Conservation (phyloP, 2,329 filamentous ascomycete species). For the Colletotrichum tropicicola region DNA sequence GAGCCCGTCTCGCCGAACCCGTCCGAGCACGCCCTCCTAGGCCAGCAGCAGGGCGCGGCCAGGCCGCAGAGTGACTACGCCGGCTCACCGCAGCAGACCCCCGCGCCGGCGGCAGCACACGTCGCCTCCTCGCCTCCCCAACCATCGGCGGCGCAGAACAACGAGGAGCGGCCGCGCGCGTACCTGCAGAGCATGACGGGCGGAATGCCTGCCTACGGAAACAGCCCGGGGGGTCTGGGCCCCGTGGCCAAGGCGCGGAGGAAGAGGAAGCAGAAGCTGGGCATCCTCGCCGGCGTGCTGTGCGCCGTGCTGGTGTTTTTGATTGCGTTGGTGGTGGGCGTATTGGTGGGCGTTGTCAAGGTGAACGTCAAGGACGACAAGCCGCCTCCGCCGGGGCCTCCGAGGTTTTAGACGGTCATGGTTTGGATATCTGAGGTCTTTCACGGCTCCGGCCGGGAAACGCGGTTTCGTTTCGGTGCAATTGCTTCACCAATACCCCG, state of each 20-base stretch:
- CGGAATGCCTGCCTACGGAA: conserved; percentile 25
- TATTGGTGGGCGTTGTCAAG: conserved; percentile 26
- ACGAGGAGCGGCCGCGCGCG: neutral
- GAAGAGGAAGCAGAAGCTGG: conserved; percentile 26
- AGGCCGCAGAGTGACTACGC: neutral
- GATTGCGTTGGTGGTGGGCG: conserved; percentile 28
- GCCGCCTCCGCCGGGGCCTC: neutral
- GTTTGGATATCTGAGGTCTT: neutral
- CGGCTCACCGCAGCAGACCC: neutral
- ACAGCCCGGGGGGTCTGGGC: conserved; percentile 12
- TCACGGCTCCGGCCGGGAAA: too few relatives aligned
- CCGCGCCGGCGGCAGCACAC: conserved; percentile 8
- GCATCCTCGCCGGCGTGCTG: conserved; percentile 10
- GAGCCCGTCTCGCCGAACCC: conserved; percentile 8
- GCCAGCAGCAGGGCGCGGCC: neutral
- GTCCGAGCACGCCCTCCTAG: conserved; percentile 14
- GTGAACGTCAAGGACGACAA: conserved; percentile 7
- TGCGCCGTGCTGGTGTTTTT: conserved; percentile 28
- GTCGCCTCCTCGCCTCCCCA: neutral
- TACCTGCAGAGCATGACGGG: conserved; percentile 27
- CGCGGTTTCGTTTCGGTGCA: neutral
- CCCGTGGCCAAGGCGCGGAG: conserved; percentile 25
- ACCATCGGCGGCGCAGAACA: neutral
- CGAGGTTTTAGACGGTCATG: neutral
- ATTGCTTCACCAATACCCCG: conserved; percentile 24